Percentiles rank a stretch among this genome's conserved stretches.
phyloP scores from a whole-genome alignment of 176 grass and related monocot species.

The Areca catechu region DNA sequence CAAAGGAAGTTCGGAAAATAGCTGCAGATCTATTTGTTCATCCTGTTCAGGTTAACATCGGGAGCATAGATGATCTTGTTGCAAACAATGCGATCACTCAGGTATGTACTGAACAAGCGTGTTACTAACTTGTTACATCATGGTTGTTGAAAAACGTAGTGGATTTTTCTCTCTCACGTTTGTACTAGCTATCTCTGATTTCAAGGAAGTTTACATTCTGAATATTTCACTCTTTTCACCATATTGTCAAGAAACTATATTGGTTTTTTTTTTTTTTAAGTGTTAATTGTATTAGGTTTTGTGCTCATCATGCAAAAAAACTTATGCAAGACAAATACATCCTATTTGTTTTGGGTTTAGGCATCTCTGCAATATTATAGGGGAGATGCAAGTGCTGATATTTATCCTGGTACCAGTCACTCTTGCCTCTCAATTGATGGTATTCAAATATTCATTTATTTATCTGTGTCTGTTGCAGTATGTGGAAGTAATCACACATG shows the following conservation, averaged over 20 bases:
- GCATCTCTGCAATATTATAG: no score
- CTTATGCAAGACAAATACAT: no score
- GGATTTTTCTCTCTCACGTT: no score
- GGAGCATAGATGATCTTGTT: conserved; percentile 88
- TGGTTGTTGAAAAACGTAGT: no score
- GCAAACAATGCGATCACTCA: conserved; percentile 95
- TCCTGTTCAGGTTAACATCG: conserved; percentile 97
- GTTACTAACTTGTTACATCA: background rate
- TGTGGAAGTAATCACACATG: conserved; percentile 66
- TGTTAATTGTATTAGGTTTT: no score
- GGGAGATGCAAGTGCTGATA: background rate
- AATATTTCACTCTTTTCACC: no score
- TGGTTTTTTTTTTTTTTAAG: no score
- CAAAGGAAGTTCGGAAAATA: conserved; percentile 88
- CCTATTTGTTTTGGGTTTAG: no score
- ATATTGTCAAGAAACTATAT: no score
- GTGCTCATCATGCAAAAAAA: no score
- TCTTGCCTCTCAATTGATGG: background rate
- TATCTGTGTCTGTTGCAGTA: conserved; percentile 37
- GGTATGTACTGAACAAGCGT: conserved; percentile 20
- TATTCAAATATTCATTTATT: conserved; percentile 2
- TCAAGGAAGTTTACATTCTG: no score
- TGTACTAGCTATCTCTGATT: no score
- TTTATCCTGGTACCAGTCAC: background rate
- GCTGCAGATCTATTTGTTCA: conserved; percentile 77